A percentile compares a stretch with the other conserved stretches of the same genome.
Evolutionary conservation across 1,139 yeast genomes (phyloP).

Genomic region (Candida tunisiensis): DNA sequence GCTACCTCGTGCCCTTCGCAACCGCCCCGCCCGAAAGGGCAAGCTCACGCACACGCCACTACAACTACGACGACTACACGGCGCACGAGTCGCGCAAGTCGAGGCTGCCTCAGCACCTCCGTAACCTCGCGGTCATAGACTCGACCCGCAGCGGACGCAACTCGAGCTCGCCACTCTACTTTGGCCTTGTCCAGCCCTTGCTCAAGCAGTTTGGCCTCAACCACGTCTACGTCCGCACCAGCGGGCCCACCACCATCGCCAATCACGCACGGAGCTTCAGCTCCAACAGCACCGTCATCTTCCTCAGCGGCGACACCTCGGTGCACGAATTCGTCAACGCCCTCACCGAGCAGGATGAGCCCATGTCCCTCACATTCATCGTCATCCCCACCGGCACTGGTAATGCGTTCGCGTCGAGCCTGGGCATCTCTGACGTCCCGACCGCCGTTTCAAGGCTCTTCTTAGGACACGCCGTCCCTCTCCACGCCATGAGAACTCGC

Average conservation of each 20-base stretch:
- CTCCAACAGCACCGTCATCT: constrained; percentile 28
- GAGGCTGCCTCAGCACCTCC: constrained; percentile 7
- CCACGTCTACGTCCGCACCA: constrained; percentile 20
- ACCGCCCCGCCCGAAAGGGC: too few relatives aligned
- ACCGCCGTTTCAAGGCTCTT: constrained; percentile 29
- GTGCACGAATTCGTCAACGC: constrained; percentile 59
- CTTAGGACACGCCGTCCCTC: constrained; percentile 18
- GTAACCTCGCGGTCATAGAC: constrained; percentile 17
- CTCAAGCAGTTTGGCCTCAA: constrained; percentile 16
- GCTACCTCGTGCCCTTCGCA: too few relatives aligned
- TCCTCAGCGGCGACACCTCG: constrained; percentile 80
- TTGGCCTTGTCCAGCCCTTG: constrained; percentile 15
- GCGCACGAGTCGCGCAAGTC: background rate
- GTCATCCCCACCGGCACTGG: constrained; percentile 79
- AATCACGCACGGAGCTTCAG: constrained; percentile 16
- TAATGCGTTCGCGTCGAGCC: constrained; percentile 56
- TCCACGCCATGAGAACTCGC: constrained; percentile 36
- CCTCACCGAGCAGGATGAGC: constrained; percentile 12
- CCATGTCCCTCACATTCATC: constrained; percentile 20
- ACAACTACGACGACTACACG: too few relatives aligned
- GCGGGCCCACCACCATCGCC: constrained; percentile 14
- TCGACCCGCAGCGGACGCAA: constrained; percentile 17
- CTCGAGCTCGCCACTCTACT: constrained; percentile 12
- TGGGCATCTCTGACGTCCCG: constrained; percentile 28
- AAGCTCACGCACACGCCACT: too few relatives aligned